A percentile compares a stretch with the other conserved stretches of the same genome.
Evolutionary conservation across 148 eudicot species (phyloP).

Genomic region (Cornus florida): DNA sequence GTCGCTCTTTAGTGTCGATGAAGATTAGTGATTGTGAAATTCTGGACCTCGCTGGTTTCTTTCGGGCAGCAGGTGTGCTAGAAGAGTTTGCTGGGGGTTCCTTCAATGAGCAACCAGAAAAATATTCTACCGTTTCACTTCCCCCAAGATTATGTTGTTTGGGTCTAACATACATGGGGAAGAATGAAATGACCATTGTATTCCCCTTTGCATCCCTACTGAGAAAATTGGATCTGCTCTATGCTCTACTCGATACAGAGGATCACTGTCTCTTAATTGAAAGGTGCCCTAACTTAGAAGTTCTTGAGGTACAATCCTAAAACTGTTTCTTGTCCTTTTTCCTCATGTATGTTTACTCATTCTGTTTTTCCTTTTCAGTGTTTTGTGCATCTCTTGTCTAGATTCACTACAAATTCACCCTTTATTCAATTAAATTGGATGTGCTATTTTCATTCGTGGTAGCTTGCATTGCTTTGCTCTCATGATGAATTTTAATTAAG

Average conservation of each 20-base stretch:
- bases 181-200: conserved; percentile 60
- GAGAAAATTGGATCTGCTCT: conserved; percentile 78
- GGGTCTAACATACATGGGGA: conserved; percentile 69
- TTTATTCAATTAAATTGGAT: not conserved
- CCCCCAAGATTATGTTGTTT: conserved; percentile 58
- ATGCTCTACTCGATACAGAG: conserved; percentile 68
- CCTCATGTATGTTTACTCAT: not conserved
- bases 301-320: conserved; percentile 69
- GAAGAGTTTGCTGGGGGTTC: conserved; percentile 93
- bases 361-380: not conserved
- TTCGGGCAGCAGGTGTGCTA: conserved; percentile 49
- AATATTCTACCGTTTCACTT: conserved; percentile 47
- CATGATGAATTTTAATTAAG: not conserved
- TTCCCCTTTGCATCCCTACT: conserved; percentile 59
- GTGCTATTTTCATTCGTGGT: not conserved
- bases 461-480: not conserved
- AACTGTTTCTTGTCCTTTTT: not conserved
- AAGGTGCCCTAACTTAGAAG: conserved; percentile 86
- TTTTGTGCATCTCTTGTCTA: not conserved
- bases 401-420: not conserved
- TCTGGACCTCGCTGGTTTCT: conserved; percentile 57
- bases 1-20: conserved; percentile 64
- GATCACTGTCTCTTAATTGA: conserved; percentile 69
- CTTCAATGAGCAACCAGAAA: conserved; percentile 51
- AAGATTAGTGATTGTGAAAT: conserved; percentile 76